A percentile compares a stretch with the other conserved stretches of the same genome.
These are phyloP conservation scores for Calocera viscosa DNA, from an alignment of 768 basidiomycete genomes.

Conservation along the genomic window DNA sequence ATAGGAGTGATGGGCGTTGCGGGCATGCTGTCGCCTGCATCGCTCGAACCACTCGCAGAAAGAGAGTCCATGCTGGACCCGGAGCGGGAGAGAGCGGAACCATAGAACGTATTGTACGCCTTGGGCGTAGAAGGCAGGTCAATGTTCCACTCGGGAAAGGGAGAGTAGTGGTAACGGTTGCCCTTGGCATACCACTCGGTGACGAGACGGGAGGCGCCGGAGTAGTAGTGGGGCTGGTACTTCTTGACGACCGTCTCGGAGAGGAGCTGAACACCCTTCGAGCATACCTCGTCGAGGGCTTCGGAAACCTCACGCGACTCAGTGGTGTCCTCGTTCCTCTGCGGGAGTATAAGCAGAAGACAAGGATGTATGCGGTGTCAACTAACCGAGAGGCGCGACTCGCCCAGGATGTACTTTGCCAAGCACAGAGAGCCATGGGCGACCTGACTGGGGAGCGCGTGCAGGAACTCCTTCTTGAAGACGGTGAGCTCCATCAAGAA, in stretches of 20 bases:
- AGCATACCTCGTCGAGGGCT: constrained; percentile 76
- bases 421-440: constrained; percentile 82
- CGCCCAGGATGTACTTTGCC: constrained; percentile 76
- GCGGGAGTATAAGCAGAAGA: neutral
- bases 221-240: constrained; percentile 94
- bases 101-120: constrained; percentile 4
- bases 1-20: constrained; percentile 6
- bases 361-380: constrained; percentile 4
- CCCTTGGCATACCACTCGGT: constrained; percentile 90
- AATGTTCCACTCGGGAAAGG: constrained; percentile 10
- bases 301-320: constrained; percentile 75
- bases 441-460: constrained; percentile 70
- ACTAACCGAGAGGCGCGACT: constrained; percentile 50
- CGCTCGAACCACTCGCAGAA: neutral
- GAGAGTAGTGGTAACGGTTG: constrained; percentile 31
- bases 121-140: neutral
- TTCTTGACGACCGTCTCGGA: constrained; percentile 97
- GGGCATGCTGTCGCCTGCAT: constrained; percentile 6
- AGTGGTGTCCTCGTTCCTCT: constrained; percentile 36
- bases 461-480: constrained; percentile 91
- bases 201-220: constrained; percentile 85
- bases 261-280: constrained; percentile 79
- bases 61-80: constrained; percentile 8
- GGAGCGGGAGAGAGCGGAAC: neutral
- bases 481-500: constrained; percentile 99